These are phyloP conservation scores for Pleoardoris graminearum DNA, from an alignment of 2,329 filamentous ascomycete species.

Conservation along the genomic window DNA sequence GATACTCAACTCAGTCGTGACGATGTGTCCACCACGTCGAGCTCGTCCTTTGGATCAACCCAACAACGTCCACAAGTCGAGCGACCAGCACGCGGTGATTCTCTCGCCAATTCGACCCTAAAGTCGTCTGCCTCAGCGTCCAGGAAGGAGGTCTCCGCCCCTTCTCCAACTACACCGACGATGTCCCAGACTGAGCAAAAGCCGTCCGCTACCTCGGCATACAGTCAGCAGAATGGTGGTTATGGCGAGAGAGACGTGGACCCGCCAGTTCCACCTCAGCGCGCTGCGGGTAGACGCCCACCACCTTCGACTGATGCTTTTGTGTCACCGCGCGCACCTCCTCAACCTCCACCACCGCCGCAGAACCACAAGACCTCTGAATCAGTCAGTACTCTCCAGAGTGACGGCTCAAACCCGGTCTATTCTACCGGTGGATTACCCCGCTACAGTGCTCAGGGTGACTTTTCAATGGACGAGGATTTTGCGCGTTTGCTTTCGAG, in stretches of 20 bases:
- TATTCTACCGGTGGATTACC: slow-evolving; percentile 40
- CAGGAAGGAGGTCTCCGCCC: slow-evolving; percentile 63
- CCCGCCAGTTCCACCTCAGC: slow-evolving; percentile 49
- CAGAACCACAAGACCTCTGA: slow-evolving; percentile 47
- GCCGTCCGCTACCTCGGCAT: slow-evolving; percentile 36
- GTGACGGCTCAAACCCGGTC: slow-evolving; percentile 39
- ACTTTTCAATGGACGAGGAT: slow-evolving; percentile 94
- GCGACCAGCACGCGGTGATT: slow-evolving; percentile 63
- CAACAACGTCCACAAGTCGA: slow-evolving; percentile 39
- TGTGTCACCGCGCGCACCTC: slow-evolving; percentile 51
- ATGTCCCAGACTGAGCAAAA: slow-evolving; percentile 45
- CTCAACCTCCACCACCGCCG: slow-evolving; percentile 48
- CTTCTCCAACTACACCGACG: slow-evolving; percentile 49
- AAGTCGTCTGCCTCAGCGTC: slow-evolving; percentile 51
- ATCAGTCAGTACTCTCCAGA: slow-evolving; percentile 51
- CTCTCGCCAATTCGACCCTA: slow-evolving; percentile 50
- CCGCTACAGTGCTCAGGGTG: slow-evolving; percentile 71
- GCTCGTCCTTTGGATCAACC: slow-evolving; percentile 45
- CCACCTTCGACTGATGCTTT: slow-evolving; percentile 46
- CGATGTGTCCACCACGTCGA: slow-evolving; percentile 39
- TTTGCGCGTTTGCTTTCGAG: slow-evolving; percentile 84
- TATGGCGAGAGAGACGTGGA: slow-evolving; percentile 49
- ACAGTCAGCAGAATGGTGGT: slow-evolving; percentile 46
- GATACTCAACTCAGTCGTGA: slow-evolving; percentile 36
- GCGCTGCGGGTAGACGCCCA: slow-evolving; percentile 52